Percentiles rank a stretch among this genome's conserved stretches.
These are phyloP conservation scores for Sophora flavescens DNA, from an alignment of 306 rosid species.

Conservation along the genomic window DNA sequence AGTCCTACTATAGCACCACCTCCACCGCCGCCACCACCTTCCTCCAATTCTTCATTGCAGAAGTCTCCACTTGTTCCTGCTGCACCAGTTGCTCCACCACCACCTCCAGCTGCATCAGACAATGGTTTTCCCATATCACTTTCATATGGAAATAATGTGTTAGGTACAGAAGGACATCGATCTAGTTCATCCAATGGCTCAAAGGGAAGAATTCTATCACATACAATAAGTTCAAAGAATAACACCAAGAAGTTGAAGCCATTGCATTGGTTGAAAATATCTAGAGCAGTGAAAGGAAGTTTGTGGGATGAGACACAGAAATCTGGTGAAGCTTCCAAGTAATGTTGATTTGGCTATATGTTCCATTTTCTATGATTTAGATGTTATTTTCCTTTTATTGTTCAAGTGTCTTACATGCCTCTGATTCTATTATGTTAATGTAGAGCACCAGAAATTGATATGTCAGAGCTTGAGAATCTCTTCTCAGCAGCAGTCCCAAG, in stretches of 20 bases:
- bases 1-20: slow-evolving; percentile 34
- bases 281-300: slow-evolving; percentile 90
- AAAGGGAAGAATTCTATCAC: slow-evolving; percentile 55
- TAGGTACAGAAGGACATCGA: slow-evolving; percentile 46
- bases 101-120: slow-evolving; percentile 51
- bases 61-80: slow-evolving; percentile 48
- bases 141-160: slow-evolving; percentile 34
- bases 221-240: slow-evolving; percentile 54
- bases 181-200: slow-evolving; percentile 36
- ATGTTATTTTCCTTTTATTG: slow-evolving; percentile 22
- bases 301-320: slow-evolving; percentile 95
- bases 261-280: slow-evolving; percentile 88
- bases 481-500: slow-evolving; percentile 78
- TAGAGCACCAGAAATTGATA: slow-evolving; percentile 95
- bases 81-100: slow-evolving; percentile 64
- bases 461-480: slow-evolving; percentile 92
- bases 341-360: slow-evolving; percentile 48
- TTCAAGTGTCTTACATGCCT: slow-evolving; percentile 31
- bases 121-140: background rate
- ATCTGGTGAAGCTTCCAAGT: slow-evolving; percentile 81
- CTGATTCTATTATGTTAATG: slow-evolving; percentile 46
- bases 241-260: slow-evolving; percentile 84
- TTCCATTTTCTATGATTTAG: slow-evolving; percentile 35
- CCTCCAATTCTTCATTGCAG: slow-evolving; percentile 35
- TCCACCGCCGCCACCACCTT: slow-evolving; percentile 42